A percentile compares a stretch with the other conserved stretches of the same genome.
Evolutionary conservation across 805 yeast species (phyloP).

Genomic region (Lachancea cidri): DNA sequence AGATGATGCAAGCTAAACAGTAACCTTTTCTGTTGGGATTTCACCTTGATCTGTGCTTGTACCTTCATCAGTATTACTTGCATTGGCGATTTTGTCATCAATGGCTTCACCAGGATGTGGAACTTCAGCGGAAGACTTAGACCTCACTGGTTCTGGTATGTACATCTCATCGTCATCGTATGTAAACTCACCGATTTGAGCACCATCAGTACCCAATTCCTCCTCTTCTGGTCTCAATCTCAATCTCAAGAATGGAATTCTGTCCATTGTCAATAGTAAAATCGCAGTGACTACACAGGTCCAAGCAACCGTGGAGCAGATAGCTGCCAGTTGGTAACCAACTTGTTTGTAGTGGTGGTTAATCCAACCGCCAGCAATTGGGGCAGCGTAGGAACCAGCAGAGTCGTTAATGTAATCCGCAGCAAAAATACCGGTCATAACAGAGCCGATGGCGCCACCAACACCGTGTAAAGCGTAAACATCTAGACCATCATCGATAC

Average conservation of each 20-base stretch:
- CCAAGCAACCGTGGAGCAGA: constrained; percentile 67
- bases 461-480: constrained; percentile 92
- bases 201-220: constrained; percentile 78
- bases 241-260: constrained; percentile 73
- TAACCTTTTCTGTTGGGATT: constrained; percentile 7
- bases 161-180: constrained; percentile 58
- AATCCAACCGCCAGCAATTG: constrained; percentile 81
- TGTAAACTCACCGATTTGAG: constrained; percentile 88
- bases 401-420: constrained; percentile 83
- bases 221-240: constrained; percentile 86
- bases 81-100: constrained; percentile 32
- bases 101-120: constrained; percentile 29
- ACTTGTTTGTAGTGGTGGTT: constrained; percentile 78
- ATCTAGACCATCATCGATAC: constrained; percentile 92
- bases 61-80: constrained; percentile 1
- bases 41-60: constrained; percentile 4
- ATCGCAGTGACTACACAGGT: constrained; percentile 68
- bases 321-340: constrained; percentile 83
- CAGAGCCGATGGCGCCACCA: constrained; percentile 83
- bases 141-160: constrained; percentile 76
- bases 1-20: background rate
- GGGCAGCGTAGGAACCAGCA: constrained; percentile 55
- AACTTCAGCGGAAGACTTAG: constrained; percentile 35
- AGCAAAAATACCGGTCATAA: constrained; percentile 88
- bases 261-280: constrained; percentile 61